Evolutionary conservation across 768 basidiomycete species (phyloP), one percentile per base, ranked within the genome.

Genomic region (Lactarius tabidus): DNA sequence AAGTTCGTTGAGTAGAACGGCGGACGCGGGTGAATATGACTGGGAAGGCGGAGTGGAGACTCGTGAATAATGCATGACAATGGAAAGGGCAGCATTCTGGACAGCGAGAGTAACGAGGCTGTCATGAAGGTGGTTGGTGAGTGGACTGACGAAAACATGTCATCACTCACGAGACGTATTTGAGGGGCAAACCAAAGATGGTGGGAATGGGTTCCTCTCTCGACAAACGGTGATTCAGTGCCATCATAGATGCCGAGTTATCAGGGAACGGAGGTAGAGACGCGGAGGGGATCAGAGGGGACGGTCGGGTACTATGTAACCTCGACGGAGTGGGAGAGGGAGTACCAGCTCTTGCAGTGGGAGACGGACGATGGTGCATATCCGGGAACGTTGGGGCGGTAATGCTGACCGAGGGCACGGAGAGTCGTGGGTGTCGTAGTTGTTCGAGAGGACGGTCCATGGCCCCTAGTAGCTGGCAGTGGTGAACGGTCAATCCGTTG

Each of bases 21-120:
- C 97, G 1, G 93, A 84, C 1, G 96, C 95, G 1, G 97, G 93
- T 1, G 93, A 97, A 76, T 99, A 99, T 1, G 91, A 80, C 36
- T 89, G 81, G 48, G 88, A 79, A 2, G 89, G 79, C 9, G 93
- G 85, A 0, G 85, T 90, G 2, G 91, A 90, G 64, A 94, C 89
- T 65, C 97, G 86, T n/a, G 97, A 98, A 77, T 98, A 93, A 80
- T 98, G 95, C 92, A 99, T 96, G 69, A 98, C 92, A 73, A 99
- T 94, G 60, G 95, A 95, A 57, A 99, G 80, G 12, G 92, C 87
- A 35, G 93, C 93, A 77, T 98, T 98, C 79, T 99, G 96, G 3
- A 96, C 88, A 6, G 93, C 93, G 57, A 95, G 85, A 20, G 91
- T 92, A 68, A 94, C 85, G 64, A 93, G 81, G 17, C 90, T 90